Percentiles rank a stretch among this genome's conserved stretches.
These are phyloP conservation scores for Metroxylon sagu DNA, from an alignment of 176 grass and related monocot genomes.

Conservation along the genomic window DNA sequence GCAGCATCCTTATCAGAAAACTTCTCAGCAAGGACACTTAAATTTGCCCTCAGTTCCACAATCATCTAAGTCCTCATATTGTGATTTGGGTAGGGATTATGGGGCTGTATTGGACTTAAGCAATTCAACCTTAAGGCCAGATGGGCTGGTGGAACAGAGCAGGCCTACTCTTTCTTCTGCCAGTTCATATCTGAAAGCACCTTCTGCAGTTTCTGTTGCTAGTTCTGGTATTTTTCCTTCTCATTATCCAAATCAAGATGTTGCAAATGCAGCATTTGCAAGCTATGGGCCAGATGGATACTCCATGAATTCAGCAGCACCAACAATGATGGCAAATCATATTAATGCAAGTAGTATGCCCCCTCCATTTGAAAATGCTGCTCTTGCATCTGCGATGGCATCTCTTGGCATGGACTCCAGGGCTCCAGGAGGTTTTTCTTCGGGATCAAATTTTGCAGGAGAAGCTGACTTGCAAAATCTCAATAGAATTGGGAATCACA, in stretches of 20 bases:
- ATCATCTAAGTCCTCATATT: too few relatives aligned
- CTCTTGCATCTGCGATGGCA: slow-evolving; percentile 24
- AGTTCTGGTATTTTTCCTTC: neutral
- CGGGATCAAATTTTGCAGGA: too few relatives aligned
- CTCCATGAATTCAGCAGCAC: slow-evolving; percentile 1
- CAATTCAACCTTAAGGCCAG: neutral
- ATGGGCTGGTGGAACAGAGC: too few relatives aligned
- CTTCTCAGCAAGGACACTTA: slow-evolving; percentile 10
- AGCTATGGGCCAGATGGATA: neutral
- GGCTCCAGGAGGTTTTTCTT: too few relatives aligned
- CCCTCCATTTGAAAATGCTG: slow-evolving; percentile 28
- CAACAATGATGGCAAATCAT: slow-evolving; percentile 15
- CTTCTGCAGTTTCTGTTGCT: neutral
- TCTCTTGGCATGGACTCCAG: too few relatives aligned
- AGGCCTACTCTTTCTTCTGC: too few relatives aligned
- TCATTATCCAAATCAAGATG: slow-evolving; percentile 19
- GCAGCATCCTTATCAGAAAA: slow-evolving; percentile 39
- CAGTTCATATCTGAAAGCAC: too few relatives aligned
- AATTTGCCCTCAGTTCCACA: too few relatives aligned
- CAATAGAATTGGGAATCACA: too few relatives aligned
- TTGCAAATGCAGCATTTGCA: neutral
- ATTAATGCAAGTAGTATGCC: slow-evolving; percentile 40
- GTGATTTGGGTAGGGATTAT: too few relatives aligned
- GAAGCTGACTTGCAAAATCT: too few relatives aligned
- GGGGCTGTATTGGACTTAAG: neutral